A percentile compares a stretch with the other conserved stretches of the same genome.
These are phyloP conservation scores for Usnea hakonensis DNA, from an alignment of 495 filamentous ascomycete genomes.

Conservation along the genomic window DNA sequence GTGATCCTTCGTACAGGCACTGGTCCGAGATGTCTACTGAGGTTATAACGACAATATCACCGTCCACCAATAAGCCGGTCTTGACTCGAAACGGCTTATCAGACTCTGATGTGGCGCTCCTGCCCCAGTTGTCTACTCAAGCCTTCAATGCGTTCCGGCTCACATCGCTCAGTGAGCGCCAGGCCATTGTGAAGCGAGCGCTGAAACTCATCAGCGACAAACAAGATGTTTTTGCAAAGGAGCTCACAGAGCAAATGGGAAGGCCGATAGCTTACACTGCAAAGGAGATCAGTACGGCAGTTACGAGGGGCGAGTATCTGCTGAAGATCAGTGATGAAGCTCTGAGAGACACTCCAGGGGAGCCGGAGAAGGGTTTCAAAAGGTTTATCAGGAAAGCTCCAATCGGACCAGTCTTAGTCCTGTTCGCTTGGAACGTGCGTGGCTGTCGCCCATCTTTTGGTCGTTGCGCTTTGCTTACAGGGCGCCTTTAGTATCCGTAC, in stretches of 20 bases:
- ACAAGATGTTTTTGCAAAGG: constrained; percentile 71
- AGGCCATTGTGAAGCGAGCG: constrained; percentile 70
- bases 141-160: constrained; percentile 66
- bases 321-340: constrained; percentile 59
- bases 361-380: constrained; percentile 77
- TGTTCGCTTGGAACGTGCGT: constrained; percentile 84
- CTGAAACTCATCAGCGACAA: constrained; percentile 57
- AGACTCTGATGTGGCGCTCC: constrained; percentile 52
- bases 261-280: constrained; percentile 77
- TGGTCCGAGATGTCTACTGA: constrained; percentile 61
- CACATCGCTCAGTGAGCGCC: constrained; percentile 54
- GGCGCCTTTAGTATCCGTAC: constrained; percentile 68
- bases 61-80: constrained; percentile 71
- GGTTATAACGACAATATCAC: constrained; percentile 81
- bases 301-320: constrained; percentile 72
- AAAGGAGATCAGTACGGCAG: constrained; percentile 73
- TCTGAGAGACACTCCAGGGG: constrained; percentile 61
- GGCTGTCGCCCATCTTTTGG: constrained; percentile 2
- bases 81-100: constrained; percentile 65
- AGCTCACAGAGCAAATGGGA: constrained; percentile 91
- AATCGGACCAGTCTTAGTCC: constrained; percentile 72
- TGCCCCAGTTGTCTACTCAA: constrained; percentile 57
- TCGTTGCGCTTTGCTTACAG: constrained; percentile 3
- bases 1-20: neutral
- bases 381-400: constrained; percentile 81